Evolutionary conservation across 208 protist genomes (phyloP).

Genomic region (Trypanosoma platydactyli): DNA sequence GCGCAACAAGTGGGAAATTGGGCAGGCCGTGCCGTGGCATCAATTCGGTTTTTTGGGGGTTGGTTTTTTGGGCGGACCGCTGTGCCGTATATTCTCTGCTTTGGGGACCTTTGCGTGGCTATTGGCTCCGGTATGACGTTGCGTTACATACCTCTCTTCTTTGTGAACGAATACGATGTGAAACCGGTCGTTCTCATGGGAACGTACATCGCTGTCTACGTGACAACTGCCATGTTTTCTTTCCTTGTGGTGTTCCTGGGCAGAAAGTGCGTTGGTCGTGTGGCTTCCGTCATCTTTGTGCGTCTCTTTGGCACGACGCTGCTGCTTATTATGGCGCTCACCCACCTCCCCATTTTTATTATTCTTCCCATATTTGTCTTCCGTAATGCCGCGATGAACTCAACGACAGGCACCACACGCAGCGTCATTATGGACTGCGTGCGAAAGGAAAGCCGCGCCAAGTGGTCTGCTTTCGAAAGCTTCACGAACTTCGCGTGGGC

Average conservation of each 20-base stretch:
- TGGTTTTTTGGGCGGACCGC: conserved; percentile 17
- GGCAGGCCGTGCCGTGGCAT: not conserved
- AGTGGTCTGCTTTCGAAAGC: conserved; percentile 72
- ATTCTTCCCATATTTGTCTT: conserved; percentile 39
- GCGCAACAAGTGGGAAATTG: conserved; percentile 1
- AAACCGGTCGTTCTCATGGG: conserved; percentile 32
- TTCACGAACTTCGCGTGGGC: conserved; percentile 65
- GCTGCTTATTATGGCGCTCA: conserved; percentile 27
- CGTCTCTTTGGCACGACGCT: conserved; percentile 37
- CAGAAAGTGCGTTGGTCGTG: conserved; percentile 33
- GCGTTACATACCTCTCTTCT: conserved; percentile 49
- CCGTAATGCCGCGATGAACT: conserved; percentile 71
- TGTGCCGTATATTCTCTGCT: conserved; percentile 57
- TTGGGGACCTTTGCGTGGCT: conserved; percentile 45
- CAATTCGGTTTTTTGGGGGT: not conserved
- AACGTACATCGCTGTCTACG: conserved; percentile 37
- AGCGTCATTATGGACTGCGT: conserved; percentile 77
- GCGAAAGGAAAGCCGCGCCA: conserved; percentile 33
- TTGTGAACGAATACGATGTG: conserved; percentile 25
- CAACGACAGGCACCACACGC: conserved; percentile 51
- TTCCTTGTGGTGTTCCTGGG: conserved; percentile 4
- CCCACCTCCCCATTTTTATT: conserved; percentile 24
- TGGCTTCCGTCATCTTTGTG: conserved; percentile 36
- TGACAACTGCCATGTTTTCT: conserved; percentile 29
- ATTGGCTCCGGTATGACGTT: conserved; percentile 59